Conservation (phyloP, 2,329 filamentous ascomycete genomes). For the Talaromyces pinophilus region DNA sequence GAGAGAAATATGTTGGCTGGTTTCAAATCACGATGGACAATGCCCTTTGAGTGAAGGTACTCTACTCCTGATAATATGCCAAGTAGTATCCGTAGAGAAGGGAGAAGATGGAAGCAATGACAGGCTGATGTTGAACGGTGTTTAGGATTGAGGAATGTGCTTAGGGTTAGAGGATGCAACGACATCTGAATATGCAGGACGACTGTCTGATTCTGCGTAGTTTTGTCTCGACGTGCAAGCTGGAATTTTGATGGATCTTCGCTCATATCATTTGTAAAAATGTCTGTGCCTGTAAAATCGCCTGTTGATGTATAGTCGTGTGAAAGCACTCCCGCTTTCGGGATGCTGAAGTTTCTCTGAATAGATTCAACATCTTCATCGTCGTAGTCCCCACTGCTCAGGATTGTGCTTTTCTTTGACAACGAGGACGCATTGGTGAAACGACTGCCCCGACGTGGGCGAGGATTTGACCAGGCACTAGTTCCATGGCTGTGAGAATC, state of each 20-base stretch:
- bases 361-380: constrained; percentile 55
- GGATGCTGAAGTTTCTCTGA: constrained; percentile 42
- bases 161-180: constrained; percentile 63
- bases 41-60: constrained; percentile 62
- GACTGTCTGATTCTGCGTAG: constrained; percentile 42
- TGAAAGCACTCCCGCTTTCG: constrained; percentile 25
- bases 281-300: constrained; percentile 39
- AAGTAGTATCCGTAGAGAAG: constrained; percentile 59
- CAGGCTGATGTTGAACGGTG: constrained; percentile 33
- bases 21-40: constrained; percentile 69
- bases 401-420: constrained; percentile 42
- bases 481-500: constrained; percentile 24
- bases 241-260: constrained; percentile 38
- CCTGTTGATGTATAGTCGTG: constrained; percentile 39
- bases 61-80: constrained; percentile 64
- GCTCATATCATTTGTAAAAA: constrained; percentile 46
- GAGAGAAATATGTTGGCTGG: constrained; percentile 68
- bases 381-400: constrained; percentile 38
- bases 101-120: constrained; percentile 64
- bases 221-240: constrained; percentile 30
- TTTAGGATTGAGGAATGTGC: constrained; percentile 56
- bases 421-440: constrained; percentile 43
- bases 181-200: constrained; percentile 70
- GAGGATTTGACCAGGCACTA: constrained; percentile 25
- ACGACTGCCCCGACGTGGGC: constrained; percentile 36